Evolutionary conservation across 73 alveolate genomes (phyloP).

Genomic region (Blepharisma japonicum): DNA sequence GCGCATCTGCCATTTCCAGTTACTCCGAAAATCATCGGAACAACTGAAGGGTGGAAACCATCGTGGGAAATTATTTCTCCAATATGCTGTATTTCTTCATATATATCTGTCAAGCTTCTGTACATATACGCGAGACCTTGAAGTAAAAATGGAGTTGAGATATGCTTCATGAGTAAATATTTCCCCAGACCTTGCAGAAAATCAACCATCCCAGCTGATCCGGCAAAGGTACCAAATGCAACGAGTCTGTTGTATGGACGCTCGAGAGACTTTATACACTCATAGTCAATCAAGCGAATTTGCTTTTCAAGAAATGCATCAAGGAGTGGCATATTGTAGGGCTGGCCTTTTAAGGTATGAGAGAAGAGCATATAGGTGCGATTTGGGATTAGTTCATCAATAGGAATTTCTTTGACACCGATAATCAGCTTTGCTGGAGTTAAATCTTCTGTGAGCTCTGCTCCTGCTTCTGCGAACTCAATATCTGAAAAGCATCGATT

Average conservation of each 20-base stretch:
- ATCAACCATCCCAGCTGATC: slow-evolving; percentile 79
- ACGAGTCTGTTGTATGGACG: slow-evolving; percentile 41
- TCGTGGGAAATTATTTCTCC: slow-evolving; percentile 6
- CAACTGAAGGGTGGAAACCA: slow-evolving; percentile 23
- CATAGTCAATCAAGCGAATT: slow-evolving; percentile 79
- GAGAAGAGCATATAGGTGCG: slow-evolving; percentile 79
- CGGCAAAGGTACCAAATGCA: slow-evolving; percentile 86
- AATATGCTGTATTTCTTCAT: background rate
- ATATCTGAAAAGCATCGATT: slow-evolving; percentile 70
- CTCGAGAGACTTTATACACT: slow-evolving; percentile 53
- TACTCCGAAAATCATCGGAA: slow-evolving; percentile 24
- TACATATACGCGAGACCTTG: slow-evolving; percentile 32
- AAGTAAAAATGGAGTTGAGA: slow-evolving; percentile 28
- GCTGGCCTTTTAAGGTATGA: slow-evolving; percentile 80
- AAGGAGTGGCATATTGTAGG: slow-evolving; percentile 74
- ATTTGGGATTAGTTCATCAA: slow-evolving; percentile 47
- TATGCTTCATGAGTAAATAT: background rate
- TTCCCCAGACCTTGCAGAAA: slow-evolving; percentile 57
- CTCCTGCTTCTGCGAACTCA: slow-evolving; percentile 77
- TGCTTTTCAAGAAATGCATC: slow-evolving; percentile 71
- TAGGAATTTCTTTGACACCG: slow-evolving; percentile 80
- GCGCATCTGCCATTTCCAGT: slow-evolving; percentile 31
- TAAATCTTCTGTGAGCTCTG: slow-evolving; percentile 64
- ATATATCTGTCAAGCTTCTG: background rate
- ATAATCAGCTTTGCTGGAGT: slow-evolving; percentile 57